Conservation (phyloP, 805 yeast species). For the Blastobotrys mokoenaii region DNA sequence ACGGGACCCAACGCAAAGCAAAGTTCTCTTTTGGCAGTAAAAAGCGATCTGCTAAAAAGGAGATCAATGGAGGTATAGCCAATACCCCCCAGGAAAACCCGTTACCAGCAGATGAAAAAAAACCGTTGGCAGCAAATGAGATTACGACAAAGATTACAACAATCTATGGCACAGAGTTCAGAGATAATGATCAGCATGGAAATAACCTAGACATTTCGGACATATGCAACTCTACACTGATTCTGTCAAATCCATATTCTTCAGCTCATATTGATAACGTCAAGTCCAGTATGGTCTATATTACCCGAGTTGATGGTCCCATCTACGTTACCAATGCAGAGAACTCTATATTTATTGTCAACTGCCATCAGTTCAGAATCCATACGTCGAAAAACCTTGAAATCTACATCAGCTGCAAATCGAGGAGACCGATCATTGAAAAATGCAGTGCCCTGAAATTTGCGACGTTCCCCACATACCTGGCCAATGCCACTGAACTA, state of each 20-base stretch:
- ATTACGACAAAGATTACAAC: neutral
- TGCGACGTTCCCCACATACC: constrained; percentile 12
- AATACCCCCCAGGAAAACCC: no score
- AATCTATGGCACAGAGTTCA: neutral
- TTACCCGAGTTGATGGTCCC: constrained; percentile 17
- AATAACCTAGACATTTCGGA: constrained; percentile 5
- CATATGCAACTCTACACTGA: constrained; percentile 4
- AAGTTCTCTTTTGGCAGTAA: neutral
- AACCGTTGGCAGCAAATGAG: neutral
- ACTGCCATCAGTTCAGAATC: constrained; percentile 25
- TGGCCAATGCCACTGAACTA: neutral
- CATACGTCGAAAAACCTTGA: constrained; percentile 17
- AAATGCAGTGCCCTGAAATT: constrained; percentile 15
- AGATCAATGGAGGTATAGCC: no score
- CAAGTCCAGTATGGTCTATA: constrained; percentile 13
- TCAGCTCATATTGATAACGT: constrained; percentile 13
- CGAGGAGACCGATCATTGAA: constrained; percentile 23
- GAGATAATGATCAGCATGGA: neutral
- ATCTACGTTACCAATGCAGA: constrained; percentile 13
- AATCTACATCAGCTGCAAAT: constrained; percentile 20
- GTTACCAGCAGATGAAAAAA: neutral
- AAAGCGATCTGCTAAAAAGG: neutral
- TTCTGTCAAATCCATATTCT: neutral
- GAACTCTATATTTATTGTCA: constrained; percentile 13
- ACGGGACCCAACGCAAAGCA: no score